Evolutionary conservation across 192 early-diverging fungal species (phyloP), one percentile per base, ranked within the genome.

Genomic region (Pilaira anomala): DNA sequence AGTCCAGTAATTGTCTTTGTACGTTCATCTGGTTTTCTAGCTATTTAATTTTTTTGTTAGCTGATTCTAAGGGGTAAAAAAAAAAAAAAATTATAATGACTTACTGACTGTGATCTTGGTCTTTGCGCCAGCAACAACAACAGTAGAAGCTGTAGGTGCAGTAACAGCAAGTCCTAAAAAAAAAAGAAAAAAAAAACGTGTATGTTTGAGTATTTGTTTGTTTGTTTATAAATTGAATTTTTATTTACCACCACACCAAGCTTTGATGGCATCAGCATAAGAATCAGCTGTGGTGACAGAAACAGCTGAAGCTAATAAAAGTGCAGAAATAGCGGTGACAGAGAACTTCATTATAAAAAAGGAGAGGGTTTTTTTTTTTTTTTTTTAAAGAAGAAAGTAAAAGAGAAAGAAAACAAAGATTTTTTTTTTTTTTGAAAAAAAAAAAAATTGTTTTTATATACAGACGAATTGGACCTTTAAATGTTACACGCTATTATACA

Each of bases 191-290:
- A 12, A 45, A 21, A 25, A 30, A 33, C 22, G 1, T 50, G 6
- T 24, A 7, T 46, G 14, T 28, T 9, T 14, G 7, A 16, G 24
- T 28, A 26, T 53, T 16, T 42, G 33, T 51, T 26, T 28, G 36
- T 45, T 25, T 16, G n/a, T 45, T 46, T 6, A 9, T 45, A 60
- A n/a, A n/a, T n/a, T 48, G 26, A 29, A n/a, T 48, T 16, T 33
- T 18, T 26, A 30, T 9, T 63, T 63, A 63, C 61, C 61, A 42
- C 48, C 46, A 45, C 71, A 72, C 60, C 59, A 72, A 28, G 48
- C 28, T 36, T 72, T 62, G n/a, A 67, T 67, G 18, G 71, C 71
- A 63, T 62, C 50, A 30, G 71, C 60, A 33, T 72, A 72, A 18
- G 60, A 28, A 45, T 72, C 71, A 44, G 65, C 71, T 12, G 36